Base-by-base conservation (phyloP, 1,284 basidiomycete species). In the Stygiomarasmius scandens region DNA sequence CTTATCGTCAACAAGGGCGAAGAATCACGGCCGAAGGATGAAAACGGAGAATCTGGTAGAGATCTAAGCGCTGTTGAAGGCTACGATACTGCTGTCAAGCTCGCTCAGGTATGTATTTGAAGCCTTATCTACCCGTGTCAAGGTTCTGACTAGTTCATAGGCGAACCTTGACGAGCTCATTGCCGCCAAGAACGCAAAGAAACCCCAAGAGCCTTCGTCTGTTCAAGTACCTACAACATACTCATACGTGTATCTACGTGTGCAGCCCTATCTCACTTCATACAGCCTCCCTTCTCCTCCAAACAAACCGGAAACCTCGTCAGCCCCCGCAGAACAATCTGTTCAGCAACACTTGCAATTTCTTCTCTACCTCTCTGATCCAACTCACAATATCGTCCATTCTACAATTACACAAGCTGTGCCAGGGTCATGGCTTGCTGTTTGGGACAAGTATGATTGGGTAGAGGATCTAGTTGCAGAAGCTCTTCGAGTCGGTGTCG, bases 381-480 rank as follows among this genome's bases (percentile, higher is more conserved):
- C 95, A 3, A 77, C 77, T 6, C 93, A 98, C 70, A 80, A 86
- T 44, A 77, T 98, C 51, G 78, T 80, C 5, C 89, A 89, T 68
- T 86, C 85, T 6, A 92, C 91, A 0, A 71, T 92, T 52, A 92
- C 91, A 4, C 95, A 98, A 69, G 81, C 86, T 6, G 80, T 95
- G 11, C 93, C 95, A 0, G 80, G 75, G 6, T 77, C 82, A 55
- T 98, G 95, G 95, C 72, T 97, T 54, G 84, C 87, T 1, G 78
- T 96, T 32, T 95, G 92, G 85, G 95, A 96, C 69, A 85, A 90
- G 60, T 92, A 93, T 69, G 93, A 96, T 52, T 98, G 96, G 96
- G 94, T 97, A 3, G 96, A 98, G 73, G 94, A 97, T 69, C 74
- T 90, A 23, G 84, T 96, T 58, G 95, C 95, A 1, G 95, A 96